Base-by-base conservation (phyloP, 768 basidiomycete genomes). In the Xerocomus brunneocitrinus region DNA sequence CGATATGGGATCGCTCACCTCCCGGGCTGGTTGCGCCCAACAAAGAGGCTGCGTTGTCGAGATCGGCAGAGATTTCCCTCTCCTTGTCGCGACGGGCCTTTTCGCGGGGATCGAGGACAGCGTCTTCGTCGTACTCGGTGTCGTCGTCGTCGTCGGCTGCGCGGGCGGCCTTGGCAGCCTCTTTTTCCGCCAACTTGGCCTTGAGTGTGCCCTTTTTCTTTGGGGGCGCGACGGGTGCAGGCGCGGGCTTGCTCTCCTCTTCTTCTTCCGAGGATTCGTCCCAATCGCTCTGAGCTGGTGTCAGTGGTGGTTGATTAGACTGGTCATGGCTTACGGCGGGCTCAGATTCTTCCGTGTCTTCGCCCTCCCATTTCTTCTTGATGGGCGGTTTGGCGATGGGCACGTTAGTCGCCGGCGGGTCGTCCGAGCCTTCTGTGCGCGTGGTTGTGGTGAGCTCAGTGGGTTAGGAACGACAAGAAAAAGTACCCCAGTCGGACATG, bases 181-280 rank as follows among this genome's bases (percentile, higher is more conserved):
- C 94, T 71, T 93, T 97, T 71, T 95, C 92, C 0, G 93, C 93
- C 3, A 98, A 73, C 69, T 95, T 95, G 19, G 83, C 82, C 70
- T 97, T 97, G 59, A 98, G 71, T 1, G 87, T 90, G 49, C 91
- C 92, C 73, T 94, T 97, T 74, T 97, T 95, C 76, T 90, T 91
- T 2, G 86, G 82, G 4, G 90, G 85, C 16, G 85, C 84, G 43
- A 76, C 80, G 0, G 81, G 59, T 5, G 75, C 65, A 2, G 79
- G 49, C 39, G 76, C 68, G 5, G 77, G 70, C 44, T 79, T 71
- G 55, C 73, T 75, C 3, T 84, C 81, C 10, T 83, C 82, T 50
- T 91, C 91, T 36, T 87, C 86, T 6, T 82, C 82, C 7, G 84
- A 85, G 1, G 88, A 88, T 32, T 77, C 89, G 62, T 98, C 95